Evolutionary conservation across 805 yeast species (phyloP), one percentile per base, ranked within the genome.

Genomic region (Candida yuanshanica): DNA sequence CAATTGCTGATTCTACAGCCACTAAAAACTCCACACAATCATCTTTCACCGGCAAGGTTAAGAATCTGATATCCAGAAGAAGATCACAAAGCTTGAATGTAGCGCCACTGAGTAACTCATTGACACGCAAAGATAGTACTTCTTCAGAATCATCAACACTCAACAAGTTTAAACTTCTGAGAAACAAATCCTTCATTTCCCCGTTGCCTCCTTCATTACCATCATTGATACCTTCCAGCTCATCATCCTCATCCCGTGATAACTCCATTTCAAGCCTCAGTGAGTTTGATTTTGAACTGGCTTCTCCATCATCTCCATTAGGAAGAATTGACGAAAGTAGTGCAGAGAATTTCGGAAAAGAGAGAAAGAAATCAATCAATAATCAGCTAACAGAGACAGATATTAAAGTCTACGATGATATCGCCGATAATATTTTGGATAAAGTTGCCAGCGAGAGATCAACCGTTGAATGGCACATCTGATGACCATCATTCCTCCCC

Each of bases 181-280:
- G 48, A 33, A 47, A 47, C 27, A 47, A 21, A 37, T 47, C 50
- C 1, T 23, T 46, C 13, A 39, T 39, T 1, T 46, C 49, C 5
- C 26, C 43, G 2, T 35, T 44, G 18, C 46, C 49, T 14, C 22
- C 22, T 5, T 33, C 39, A 7, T 25, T 42, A n/a, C 37, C 43
- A 13, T 35, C 46, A 5, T 27, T 47, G 9, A 20, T 35, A 8
- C 20, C 18, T 8, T 31, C 45, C 8, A 17, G 45, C 5, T 18
- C 35, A 2, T 32, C 29, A 3, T 23, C 43, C 9, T 43, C 43
- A 21, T 47, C 56, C 20, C 37, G 59, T 11, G 58, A 55, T 22
- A 53, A 51, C 40, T 55, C 59, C 20, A 48, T 53, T 12, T 50
- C 57, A 2, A 49, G 53, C 17, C 26, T 53, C 7, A 48, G 56